A percentile compares a stretch with the other conserved stretches of the same genome.
phyloP scores from a whole-genome alignment of 2,329 filamentous ascomycete species.

The Phyllosticta citribraziliensis region DNA sequence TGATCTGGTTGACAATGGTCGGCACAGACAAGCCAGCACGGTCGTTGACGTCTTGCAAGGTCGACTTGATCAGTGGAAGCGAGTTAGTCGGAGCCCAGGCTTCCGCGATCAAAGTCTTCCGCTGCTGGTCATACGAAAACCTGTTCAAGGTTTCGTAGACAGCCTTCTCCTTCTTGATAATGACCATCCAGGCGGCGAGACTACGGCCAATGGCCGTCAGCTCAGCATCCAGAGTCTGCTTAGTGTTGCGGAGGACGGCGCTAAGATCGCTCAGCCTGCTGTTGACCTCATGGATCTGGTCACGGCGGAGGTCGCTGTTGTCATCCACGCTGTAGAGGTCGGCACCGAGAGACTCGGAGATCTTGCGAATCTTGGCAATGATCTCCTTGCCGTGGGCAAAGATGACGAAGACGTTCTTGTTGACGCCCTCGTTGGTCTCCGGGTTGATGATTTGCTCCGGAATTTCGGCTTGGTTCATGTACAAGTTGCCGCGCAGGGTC shows the following conservation, averaged over 20 bases:
- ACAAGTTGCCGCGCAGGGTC: constrained; percentile 91
- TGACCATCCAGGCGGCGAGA: constrained; percentile 91
- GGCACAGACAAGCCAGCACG: constrained; percentile 92
- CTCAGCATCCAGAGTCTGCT: constrained; percentile 86
- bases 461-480: constrained; percentile 99
- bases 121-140: constrained; percentile 91
- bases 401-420: constrained; percentile 99
- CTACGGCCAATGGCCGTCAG: constrained; percentile 87
- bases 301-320: constrained; percentile 86
- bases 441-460: constrained; percentile 87
- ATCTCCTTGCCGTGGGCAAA: constrained; percentile 98
- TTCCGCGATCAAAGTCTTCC: constrained; percentile 94
- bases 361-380: constrained; percentile 96
- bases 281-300: constrained; percentile 97
- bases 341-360: constrained; percentile 92
- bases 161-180: constrained; percentile 96
- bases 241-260: constrained; percentile 89
- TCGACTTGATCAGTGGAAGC: constrained; percentile 78
- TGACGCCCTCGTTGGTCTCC: constrained; percentile 78
- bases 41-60: constrained; percentile 92
- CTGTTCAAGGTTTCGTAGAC: constrained; percentile 92
- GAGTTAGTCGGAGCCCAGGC: constrained; percentile 95
- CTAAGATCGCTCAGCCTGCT: constrained; percentile 81
- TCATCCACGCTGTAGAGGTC: constrained; percentile 96
- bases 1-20: constrained; percentile 96